phyloP scores from a whole-genome alignment of 2,329 filamentous ascomycete genomes.

The Emergomyces pasteurianus region DNA sequence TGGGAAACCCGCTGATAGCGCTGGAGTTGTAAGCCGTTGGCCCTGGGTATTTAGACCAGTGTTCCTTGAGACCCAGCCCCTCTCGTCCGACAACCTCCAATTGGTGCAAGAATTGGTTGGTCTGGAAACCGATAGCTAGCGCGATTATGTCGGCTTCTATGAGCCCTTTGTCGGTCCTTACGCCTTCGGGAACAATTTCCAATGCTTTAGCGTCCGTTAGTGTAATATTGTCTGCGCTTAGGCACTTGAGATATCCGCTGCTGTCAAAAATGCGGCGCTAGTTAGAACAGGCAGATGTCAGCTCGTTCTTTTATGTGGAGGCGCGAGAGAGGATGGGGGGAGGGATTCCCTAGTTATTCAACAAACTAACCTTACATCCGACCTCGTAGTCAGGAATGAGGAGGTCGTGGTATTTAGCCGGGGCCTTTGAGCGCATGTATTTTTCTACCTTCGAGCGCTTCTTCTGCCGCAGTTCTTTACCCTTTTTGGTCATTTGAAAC shows the following conservation, averaged over 20 bases:
- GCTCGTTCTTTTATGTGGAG: not conserved
- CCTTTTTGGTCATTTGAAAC: conserved; percentile 34
- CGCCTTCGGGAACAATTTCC: conserved; percentile 35
- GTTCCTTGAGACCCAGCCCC: conserved; percentile 13
- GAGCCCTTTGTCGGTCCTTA: conserved; percentile 14
- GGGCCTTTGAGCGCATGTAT: conserved; percentile 38
- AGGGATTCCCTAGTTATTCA: not conserved
- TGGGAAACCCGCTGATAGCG: conserved; percentile 40
- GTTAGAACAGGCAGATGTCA: not conserved
- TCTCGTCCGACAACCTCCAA: conserved; percentile 17
- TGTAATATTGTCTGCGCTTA: conserved; percentile 41
- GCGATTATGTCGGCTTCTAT: conserved; percentile 17
- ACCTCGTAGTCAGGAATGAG: conserved; percentile 50
- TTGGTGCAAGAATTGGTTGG: conserved; percentile 15
- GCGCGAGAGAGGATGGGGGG: not conserved
- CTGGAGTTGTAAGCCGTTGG: conserved; percentile 48
- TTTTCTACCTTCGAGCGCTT: conserved; percentile 31
- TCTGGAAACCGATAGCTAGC: conserved; percentile 19
- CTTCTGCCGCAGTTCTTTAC: conserved; percentile 26
- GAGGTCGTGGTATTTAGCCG: conserved; percentile 47
- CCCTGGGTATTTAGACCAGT: conserved; percentile 36
- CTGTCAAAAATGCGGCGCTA: conserved; percentile 46
- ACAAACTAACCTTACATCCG: conserved; percentile 41
- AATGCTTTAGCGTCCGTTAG: conserved; percentile 39
- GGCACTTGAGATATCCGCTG: conserved; percentile 36